Evolutionary conservation across 352 stramenopile species (phyloP), one percentile per base, ranked within the genome.

Genomic region (Phytophthora boehmeriae): DNA sequence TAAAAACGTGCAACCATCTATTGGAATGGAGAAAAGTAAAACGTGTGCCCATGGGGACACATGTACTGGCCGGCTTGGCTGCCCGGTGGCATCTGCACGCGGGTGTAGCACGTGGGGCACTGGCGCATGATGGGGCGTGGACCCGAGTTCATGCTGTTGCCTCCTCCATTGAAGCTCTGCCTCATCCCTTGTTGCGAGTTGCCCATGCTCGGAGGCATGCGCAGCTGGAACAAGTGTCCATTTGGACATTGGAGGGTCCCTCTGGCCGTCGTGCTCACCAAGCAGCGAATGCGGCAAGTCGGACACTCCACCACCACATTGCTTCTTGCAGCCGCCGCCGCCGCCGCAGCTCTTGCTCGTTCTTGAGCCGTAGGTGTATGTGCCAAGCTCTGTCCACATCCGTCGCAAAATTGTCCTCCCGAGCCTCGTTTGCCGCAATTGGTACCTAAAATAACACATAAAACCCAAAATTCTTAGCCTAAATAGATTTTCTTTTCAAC

Each of bases 11-110:
- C 39, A 66, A 30, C 39, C 61, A 66, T 75, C 72, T 80, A 76
- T 71, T 86, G 63, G 49, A 81, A 84, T 20, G 86, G 84, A 43
- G 83, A 83, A 61, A 89, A 95, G 70, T 87, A 92, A 59, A 95
- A 95, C 22, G 86, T 95, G 67, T 95, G 86, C 2, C 86, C 86
- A 48, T 93, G 78, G 0, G 86, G 86, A 80, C 86, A 95, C 84
- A 95, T 93, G 76, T 93, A 95, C 73, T 95, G 86, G 23, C 86
- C 86, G 4, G 86, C 81, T 59, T 93, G 86, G 34, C 83, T 93
- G 16, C 84, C 84, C 13, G 85, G 84, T 1, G 86, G 86, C 86
- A 95, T 95, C 57, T 95, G 86, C 52, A 95, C 86, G 48, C 85
- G 86, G 56, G 86, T 95, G 66, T 90, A 90, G 75, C 86, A 95